Conservation (phyloP, 169 alveolate species). For the Theileria equi region DNA sequence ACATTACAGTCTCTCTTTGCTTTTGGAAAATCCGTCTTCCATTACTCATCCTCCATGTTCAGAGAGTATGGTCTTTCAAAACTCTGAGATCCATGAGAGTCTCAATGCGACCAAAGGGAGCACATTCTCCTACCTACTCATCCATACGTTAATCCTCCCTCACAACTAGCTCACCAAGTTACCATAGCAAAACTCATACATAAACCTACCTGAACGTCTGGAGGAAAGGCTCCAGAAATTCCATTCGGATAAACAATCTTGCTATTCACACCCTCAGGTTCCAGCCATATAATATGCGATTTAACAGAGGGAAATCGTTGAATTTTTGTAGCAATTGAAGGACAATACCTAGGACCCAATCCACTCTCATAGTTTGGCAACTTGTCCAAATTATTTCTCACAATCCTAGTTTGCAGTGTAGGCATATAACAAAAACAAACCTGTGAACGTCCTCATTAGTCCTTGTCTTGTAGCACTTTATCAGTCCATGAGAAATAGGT, state of each 20-base stretch:
- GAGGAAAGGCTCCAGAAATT: conserved; percentile 85
- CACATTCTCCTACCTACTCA: too few species aligned
- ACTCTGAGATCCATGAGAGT: too few species aligned
- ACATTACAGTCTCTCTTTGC: too few species aligned
- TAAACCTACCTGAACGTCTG: conserved; percentile 68
- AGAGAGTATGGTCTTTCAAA: too few species aligned
- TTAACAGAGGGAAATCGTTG: conserved; percentile 73
- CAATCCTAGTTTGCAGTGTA: conserved; percentile 26
- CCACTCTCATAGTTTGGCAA: conserved; percentile 77
- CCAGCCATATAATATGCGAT: conserved; percentile 89
- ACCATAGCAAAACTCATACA: conserved; percentile 6
- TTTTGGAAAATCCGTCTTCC: conserved; percentile 56
- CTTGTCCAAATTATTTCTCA: conserved; percentile 55
- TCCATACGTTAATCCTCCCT: too few species aligned
- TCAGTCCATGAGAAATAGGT: conserved; percentile 43
- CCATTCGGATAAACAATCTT: conserved; percentile 88
- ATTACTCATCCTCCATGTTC: too few species aligned
- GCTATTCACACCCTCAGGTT: conserved; percentile 86
- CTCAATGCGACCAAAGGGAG: too few species aligned
- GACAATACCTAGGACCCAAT: conserved; percentile 91
- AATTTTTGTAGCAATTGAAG: conserved; percentile 83
- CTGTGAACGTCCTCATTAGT: conserved; percentile 81
- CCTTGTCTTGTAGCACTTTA: conserved; percentile 78
- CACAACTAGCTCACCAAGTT: too few species aligned
- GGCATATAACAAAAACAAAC: conserved; percentile 46